These are phyloP conservation scores for Yarrowia deformans DNA, from an alignment of 805 yeast genomes.

Conservation along the genomic window DNA sequence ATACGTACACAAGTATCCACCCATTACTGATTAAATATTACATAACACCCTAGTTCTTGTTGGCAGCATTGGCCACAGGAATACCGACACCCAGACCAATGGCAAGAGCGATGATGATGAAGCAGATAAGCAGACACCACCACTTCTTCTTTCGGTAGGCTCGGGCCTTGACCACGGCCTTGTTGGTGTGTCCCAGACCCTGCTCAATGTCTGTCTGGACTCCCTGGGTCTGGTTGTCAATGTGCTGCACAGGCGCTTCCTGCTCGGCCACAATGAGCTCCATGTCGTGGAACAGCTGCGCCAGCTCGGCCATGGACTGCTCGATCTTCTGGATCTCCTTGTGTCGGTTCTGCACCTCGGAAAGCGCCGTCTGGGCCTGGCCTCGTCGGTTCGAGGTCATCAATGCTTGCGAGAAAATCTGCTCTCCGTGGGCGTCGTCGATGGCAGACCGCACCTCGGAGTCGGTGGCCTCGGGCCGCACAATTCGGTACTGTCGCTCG, in stretches of 20 bases:
- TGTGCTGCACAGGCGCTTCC: slow-evolving; percentile 82
- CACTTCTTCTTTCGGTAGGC: slow-evolving; percentile 90
- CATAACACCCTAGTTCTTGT: slow-evolving; percentile 21
- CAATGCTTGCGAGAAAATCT: slow-evolving; percentile 89
- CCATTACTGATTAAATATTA: slow-evolving; percentile 36
- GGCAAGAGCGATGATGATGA: slow-evolving; percentile 32
- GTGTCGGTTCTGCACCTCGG: slow-evolving; percentile 96
- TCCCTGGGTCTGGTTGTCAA: slow-evolving; percentile 77
- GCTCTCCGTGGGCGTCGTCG: slow-evolving; percentile 81
- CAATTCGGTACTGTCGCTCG: slow-evolving; percentile 89
- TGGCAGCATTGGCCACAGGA: slow-evolving; percentile 21
- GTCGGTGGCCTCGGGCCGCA: slow-evolving; percentile 60
- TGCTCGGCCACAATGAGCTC: slow-evolving; percentile 96
- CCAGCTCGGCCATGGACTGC: slow-evolving; percentile 92
- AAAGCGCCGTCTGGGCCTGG: slow-evolving; percentile 92
- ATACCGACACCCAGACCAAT: slow-evolving; percentile 38
- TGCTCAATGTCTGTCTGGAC: slow-evolving; percentile 92
- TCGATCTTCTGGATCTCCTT: slow-evolving; percentile 93
- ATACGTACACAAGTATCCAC: not conserved
- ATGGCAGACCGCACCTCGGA: slow-evolving; percentile 85
- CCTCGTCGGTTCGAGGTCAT: slow-evolving; percentile 53
- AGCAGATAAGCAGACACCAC: slow-evolving; percentile 74
- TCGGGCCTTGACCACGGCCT: slow-evolving; percentile 87
- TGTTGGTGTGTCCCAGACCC: slow-evolving; percentile 92
- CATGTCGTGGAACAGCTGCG: slow-evolving; percentile 94